phyloP scores from a whole-genome alignment of 331 rosid genomes.

The Quercus phellos region DNA sequence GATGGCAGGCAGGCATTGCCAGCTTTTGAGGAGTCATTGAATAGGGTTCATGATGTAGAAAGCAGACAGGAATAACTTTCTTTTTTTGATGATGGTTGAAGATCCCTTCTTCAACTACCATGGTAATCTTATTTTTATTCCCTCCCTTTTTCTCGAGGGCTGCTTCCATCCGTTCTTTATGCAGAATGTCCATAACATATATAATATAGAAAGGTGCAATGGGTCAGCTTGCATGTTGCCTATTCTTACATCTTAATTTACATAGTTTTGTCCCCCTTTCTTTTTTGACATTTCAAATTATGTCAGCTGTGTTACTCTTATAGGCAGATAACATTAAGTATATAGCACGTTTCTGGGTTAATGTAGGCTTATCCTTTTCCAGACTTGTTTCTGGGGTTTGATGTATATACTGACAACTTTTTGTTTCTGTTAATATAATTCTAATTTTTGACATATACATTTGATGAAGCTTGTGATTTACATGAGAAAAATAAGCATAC shows the following conservation, averaged over 20 bases:
- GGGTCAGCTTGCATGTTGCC: neutral
- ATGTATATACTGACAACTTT: neutral
- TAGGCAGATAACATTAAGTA: neutral
- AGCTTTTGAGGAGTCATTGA: neutral
- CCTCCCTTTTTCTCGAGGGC: neutral
- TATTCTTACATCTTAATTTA: neutral
- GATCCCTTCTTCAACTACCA: neutral
- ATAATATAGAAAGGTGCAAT: conserved; percentile 1
- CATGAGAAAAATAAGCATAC: neutral
- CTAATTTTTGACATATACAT: neutral
- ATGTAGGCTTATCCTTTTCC: neutral
- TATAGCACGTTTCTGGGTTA: neutral
- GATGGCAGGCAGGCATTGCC: conserved; percentile 40
- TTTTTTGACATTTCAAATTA: neutral
- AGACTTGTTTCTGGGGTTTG: neutral
- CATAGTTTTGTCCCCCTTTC: neutral
- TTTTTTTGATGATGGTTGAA: neutral
- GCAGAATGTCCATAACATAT: conserved; percentile 25
- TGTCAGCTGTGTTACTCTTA: no score
- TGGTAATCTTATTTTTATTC: neutral
- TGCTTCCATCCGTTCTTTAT: neutral
- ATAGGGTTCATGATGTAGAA: neutral
- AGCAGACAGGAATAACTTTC: neutral
- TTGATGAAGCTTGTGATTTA: neutral
- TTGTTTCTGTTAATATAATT: neutral